Evolutionary conservation across 2,329 filamentous ascomycete species (phyloP), one percentile per base, ranked within the genome.

Genomic region (Rhytidhysteron rufulum): DNA sequence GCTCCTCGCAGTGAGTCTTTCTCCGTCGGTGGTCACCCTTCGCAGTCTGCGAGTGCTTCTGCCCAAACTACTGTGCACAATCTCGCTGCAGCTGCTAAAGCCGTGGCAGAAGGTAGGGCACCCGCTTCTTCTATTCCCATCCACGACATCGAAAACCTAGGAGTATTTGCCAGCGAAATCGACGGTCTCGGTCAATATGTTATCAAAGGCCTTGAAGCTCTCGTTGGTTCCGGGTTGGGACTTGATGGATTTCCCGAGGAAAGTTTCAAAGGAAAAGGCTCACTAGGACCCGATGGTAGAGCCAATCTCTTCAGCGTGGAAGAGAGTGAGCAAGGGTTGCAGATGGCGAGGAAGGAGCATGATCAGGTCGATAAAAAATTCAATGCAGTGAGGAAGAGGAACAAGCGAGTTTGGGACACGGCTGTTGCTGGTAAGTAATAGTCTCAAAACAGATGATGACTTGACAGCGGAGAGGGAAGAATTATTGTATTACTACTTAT

Each of bases 311-410:
- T 65, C 20, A 52, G 47, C 13, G 41, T 65, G 21, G 58, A 63
- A n/a, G 62, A 66, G 48, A 56, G 61, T 11, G 63, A 66, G 41
- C 50, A 54, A 13, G 60, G 58, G 9, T 57, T 66, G 54, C 48
- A 57, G 19, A 50, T 49, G 8, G 61, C 61, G 31, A 57, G 53
- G 46, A 59, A 62, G 44, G 62, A 65, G 21, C 53, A 63, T 21
- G 62, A 65, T 43, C 54, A 54, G 17, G 33, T 63, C 39, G 63
- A 65, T 41, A 63, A 64, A 50, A 65, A 61, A 43, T 37, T 66
- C 19, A 52, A 51, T 3, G 54, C 42, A 11, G 36, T 63, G n/a
- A 57, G 64, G 44, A 66, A 64, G 51, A 55, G 62, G 50, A 66
- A 66, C 35, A 57, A 52, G 45, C 63, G 60, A 47, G n/a, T 61